These are phyloP conservation scores for Haplosporangium sp. DNA, from an alignment of 371 early-diverging fungal species.

Conservation along the genomic window DNA sequence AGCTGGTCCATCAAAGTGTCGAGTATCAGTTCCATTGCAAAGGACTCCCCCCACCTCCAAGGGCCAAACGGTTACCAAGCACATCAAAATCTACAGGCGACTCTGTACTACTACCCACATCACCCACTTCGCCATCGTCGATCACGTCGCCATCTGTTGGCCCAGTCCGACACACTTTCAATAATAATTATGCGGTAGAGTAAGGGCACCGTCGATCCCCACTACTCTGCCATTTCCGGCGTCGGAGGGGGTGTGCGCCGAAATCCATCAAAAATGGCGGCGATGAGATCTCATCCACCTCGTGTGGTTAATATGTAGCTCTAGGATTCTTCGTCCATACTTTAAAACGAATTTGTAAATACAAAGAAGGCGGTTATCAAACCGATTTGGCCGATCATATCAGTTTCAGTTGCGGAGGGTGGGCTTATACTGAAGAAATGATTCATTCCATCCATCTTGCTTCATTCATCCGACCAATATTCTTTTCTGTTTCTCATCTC, in stretches of 20 bases:
- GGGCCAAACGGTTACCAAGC: conserved; percentile 20
- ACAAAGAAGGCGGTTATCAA: no score
- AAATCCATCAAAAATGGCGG: conserved; percentile 22
- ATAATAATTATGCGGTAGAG: neutral
- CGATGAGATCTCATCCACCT: neutral
- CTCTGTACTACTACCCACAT: neutral
- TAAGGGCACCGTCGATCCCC: neutral
- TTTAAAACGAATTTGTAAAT: no score
- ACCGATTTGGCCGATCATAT: no score
- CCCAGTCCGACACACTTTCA: conserved; percentile 17
- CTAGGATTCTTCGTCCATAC: neutral
- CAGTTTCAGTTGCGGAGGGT: neutral
- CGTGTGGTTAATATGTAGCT: conserved; percentile 8
- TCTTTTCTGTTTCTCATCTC: neutral
- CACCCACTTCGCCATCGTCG: neutral
- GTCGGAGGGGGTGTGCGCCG: conserved; percentile 33
- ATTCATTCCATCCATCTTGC: neutral
- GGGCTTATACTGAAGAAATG: neutral
- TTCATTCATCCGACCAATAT: neutral
- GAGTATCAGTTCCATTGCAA: conserved; percentile 11
- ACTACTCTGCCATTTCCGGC: conserved; percentile 26
- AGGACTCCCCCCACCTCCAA: conserved; percentile 46
- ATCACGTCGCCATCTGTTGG: neutral
- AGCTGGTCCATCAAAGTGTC: conserved; percentile 9
- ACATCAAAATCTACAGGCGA: neutral